Percentiles rank a stretch among this genome's conserved stretches.
Conservation (phyloP, 2,329 filamentous ascomycete genomes). For the Scedosporium dehoogii region DNA sequence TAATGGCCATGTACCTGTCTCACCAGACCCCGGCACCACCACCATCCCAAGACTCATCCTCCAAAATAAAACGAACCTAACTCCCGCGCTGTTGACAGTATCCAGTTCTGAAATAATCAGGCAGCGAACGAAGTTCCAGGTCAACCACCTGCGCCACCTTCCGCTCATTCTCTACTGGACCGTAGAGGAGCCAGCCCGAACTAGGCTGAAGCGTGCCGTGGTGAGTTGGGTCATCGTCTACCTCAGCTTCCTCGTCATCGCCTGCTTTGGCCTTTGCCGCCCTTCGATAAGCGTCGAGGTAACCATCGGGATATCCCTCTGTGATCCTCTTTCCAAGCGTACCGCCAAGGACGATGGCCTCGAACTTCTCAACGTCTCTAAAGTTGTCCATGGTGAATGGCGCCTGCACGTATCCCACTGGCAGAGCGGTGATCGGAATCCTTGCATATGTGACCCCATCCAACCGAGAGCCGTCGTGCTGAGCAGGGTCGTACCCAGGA, state of each 20-base stretch:
- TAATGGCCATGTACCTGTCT: too few species aligned
- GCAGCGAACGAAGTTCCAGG: background rate
- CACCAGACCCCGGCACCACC: too few species aligned
- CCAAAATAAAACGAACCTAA: too few species aligned
- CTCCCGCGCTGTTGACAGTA: background rate
- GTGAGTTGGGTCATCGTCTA: background rate
- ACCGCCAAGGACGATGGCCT: constrained; percentile 5
- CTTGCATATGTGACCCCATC: constrained; percentile 2
- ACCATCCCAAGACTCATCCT: too few species aligned
- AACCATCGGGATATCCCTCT: constrained; percentile 3
- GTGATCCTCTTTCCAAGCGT: constrained; percentile 6
- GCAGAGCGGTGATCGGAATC: background rate
- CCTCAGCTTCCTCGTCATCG: background rate
- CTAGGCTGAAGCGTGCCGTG: constrained; percentile 4
- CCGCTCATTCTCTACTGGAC: constrained; percentile 3
- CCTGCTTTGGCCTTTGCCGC: background rate
- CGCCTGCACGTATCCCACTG: constrained; percentile 4
- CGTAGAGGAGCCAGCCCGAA: constrained; percentile 6
- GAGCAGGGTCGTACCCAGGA: background rate
- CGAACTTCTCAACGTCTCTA: constrained; percentile 4
- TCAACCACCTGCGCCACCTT: background rate
- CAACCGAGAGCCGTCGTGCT: too few species aligned
- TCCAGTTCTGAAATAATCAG: background rate
- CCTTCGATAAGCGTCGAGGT: constrained; percentile 1
- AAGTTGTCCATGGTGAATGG: constrained; percentile 6